Evolutionary conservation across 2,329 filamentous ascomycete genomes (phyloP).

Genomic region (Sporothrix mexicana): DNA sequence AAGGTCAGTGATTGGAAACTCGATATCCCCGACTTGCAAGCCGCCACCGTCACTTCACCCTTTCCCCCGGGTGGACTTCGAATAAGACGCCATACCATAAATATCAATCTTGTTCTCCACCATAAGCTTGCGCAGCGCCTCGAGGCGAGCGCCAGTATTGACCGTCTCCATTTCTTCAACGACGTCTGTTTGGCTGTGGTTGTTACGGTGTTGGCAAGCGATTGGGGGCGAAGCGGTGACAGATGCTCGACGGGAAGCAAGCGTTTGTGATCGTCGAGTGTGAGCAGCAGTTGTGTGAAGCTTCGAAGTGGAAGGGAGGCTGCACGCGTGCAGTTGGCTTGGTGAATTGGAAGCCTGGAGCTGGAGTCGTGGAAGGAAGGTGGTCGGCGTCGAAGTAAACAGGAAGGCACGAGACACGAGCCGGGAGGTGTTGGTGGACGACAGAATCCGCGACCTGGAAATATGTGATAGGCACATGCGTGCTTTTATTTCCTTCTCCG

Average conservation of each 20-base stretch:
- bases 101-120: constrained; percentile 83
- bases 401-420: constrained; percentile 28
- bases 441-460: constrained; percentile 25
- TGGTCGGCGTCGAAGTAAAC: constrained; percentile 2
- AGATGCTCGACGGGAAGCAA: too few species aligned
- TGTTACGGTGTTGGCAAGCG: not conserved
- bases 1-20: constrained; percentile 19
- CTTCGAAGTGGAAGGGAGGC: not conserved
- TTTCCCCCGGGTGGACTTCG: too few species aligned
- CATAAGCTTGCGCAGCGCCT: constrained; percentile 83
- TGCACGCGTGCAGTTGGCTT: not conserved
- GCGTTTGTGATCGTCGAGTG: not conserved
- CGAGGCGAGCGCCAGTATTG: constrained; percentile 77
- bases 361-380: not conserved
- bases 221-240: not conserved
- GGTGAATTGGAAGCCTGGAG: not conserved
- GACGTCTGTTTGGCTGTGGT: constrained; percentile 29
- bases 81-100: constrained; percentile 70
- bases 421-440: constrained; percentile 1
- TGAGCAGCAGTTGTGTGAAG: not conserved
- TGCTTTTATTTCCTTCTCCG: not conserved
- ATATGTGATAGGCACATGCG: constrained; percentile 29
- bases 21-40: not conserved
- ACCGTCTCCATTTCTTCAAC: constrained; percentile 70
- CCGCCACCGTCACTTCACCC: not conserved